Conservation (phyloP, 768 basidiomycete species). For the Terana coerulea region DNA sequence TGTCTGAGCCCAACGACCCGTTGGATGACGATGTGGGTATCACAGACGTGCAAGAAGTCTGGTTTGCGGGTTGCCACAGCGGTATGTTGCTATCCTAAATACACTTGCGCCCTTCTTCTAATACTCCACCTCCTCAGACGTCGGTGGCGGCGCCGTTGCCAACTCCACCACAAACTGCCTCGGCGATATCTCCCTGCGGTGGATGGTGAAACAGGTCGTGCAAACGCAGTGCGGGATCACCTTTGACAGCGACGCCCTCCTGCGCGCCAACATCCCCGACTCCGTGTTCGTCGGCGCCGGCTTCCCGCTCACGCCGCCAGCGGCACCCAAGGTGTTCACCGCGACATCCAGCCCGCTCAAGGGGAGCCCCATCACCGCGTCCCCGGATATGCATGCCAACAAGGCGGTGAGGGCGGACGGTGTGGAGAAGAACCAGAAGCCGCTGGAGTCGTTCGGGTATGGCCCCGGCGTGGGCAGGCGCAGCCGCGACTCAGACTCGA, state of each 20-base stretch:
- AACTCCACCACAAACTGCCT: constrained; percentile 43
- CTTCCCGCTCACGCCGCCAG: constrained; percentile 12
- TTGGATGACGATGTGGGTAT: constrained; percentile 1
- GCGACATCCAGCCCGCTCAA: neutral
- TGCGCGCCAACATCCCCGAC: constrained; percentile 36
- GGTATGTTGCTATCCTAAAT: constrained; percentile 39
- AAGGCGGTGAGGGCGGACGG: neutral
- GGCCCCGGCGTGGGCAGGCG: neutral
- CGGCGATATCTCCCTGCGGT: constrained; percentile 60
- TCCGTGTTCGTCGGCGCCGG: constrained; percentile 16
- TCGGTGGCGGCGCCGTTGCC: constrained; percentile 61
- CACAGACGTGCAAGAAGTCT: constrained; percentile 72
- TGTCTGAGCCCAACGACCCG: constrained; percentile 4
- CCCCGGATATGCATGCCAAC: neutral
- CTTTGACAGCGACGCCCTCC: constrained; percentile 50
- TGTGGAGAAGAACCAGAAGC: neutral
- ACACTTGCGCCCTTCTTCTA: neutral
- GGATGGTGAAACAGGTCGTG: constrained; percentile 75
- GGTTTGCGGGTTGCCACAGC: constrained; percentile 72
- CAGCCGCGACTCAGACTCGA: neutral
- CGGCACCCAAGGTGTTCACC: neutral
- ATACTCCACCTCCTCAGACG: constrained; percentile 37
- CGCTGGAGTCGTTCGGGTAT: constrained; percentile 1
- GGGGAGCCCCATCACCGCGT: neutral
- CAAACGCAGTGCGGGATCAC: constrained; percentile 53